Evolutionary conservation across 805 yeast genomes (phyloP).

Genomic region (Candida loeiensis): DNA sequence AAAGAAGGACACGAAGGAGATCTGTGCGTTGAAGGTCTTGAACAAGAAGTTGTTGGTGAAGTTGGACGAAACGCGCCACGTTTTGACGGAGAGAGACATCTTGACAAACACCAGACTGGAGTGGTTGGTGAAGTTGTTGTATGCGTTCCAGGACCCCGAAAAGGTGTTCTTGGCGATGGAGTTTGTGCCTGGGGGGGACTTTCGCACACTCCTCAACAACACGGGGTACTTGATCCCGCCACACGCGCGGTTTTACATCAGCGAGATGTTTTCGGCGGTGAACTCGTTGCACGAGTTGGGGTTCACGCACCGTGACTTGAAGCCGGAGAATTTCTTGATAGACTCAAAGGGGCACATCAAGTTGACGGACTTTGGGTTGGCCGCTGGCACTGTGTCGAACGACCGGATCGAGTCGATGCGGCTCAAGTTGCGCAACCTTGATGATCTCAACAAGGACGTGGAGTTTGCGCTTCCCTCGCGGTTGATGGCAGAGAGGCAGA

Average conservation of each 20-base stretch:
- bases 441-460: slow-evolving; percentile 58
- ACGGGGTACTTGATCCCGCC: slow-evolving; percentile 91
- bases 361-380: slow-evolving; percentile 93
- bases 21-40: slow-evolving; percentile 90
- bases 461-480: slow-evolving; percentile 52
- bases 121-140: slow-evolving; percentile 90
- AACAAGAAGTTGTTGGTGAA: slow-evolving; percentile 82
- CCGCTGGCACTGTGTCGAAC: slow-evolving; percentile 91
- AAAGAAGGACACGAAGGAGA: slow-evolving; percentile 89
- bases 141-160: slow-evolving; percentile 92
- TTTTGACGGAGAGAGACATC: slow-evolving; percentile 93
- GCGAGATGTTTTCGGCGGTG: slow-evolving; percentile 95
- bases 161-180: slow-evolving; percentile 96
- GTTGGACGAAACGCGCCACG: slow-evolving; percentile 93
- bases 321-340: slow-evolving; percentile 90
- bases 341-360: slow-evolving; percentile 90
- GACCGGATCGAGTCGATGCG: slow-evolving; percentile 94
- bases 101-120: slow-evolving; percentile 93
- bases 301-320: slow-evolving; percentile 93
- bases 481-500: slow-evolving; percentile 82
- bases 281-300: slow-evolving; percentile 93
- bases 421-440: slow-evolving; percentile 60
- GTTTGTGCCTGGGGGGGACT: slow-evolving; percentile 99
- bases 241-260: slow-evolving; percentile 90
- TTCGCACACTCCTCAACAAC: slow-evolving; percentile 87